These are phyloP conservation scores for Syzygium malaccense DNA, from an alignment of 441 rosid genomes.

Conservation along the genomic window DNA sequence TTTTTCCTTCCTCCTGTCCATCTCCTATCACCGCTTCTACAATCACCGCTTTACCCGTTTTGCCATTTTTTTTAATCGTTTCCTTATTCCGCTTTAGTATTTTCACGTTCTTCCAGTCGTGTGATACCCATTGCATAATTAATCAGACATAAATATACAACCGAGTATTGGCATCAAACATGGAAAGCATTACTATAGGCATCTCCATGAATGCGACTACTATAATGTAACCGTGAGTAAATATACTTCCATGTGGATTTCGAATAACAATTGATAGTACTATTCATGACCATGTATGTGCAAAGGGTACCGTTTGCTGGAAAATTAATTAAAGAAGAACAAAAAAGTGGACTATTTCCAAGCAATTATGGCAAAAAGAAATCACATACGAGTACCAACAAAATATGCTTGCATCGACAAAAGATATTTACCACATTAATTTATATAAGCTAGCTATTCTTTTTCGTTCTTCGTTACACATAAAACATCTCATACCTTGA, in stretches of 20 bases:
- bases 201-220: no score
- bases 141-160: background rate
- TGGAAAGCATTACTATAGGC: no score
- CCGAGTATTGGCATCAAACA: no score
- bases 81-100: slow-evolving; percentile 28
- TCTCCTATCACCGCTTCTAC: no score
- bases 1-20: no score
- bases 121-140: slow-evolving; percentile 19
- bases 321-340: background rate
- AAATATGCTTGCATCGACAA: background rate
- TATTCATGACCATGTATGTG: background rate
- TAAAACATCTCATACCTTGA: background rate
- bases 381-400: background rate
- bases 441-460: background rate
- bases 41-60: no score
- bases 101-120: slow-evolving; percentile 25
- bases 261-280: background rate
- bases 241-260: background rate
- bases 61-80: slow-evolving; percentile 8
- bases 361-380: background rate
- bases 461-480: background rate
- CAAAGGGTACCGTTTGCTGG: background rate
- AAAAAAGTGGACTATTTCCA: background rate
- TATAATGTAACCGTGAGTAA: no score
- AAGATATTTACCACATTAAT: no score